Evolutionary conservation across 164 flowering plant species (phyloP).

Genomic region (Dillenia suffruticosa): DNA sequence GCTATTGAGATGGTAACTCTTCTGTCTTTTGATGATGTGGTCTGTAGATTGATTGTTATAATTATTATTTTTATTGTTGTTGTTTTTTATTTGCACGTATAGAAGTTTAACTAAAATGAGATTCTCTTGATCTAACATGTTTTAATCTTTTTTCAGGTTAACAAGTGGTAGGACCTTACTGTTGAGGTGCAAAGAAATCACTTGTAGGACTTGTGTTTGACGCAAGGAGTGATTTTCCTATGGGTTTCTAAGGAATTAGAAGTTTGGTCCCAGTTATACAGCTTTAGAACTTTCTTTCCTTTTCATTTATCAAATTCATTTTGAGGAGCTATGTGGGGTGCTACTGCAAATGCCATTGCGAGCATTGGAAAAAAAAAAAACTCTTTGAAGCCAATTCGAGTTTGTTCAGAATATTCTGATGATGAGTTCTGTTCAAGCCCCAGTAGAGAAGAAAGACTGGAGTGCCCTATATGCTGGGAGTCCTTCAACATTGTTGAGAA

Average conservation of each 20-base stretch:
- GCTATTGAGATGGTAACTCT: too few relatives aligned
- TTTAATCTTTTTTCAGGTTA: too few relatives aligned
- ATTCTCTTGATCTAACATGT: too few relatives aligned
- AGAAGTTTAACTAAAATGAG: too few relatives aligned
- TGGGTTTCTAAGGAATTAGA: not conserved
- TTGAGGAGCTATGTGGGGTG: slow-evolving; percentile 33
- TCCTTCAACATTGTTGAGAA: slow-evolving; percentile 73
- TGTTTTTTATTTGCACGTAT: too few relatives aligned
- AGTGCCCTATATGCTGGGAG: slow-evolving; percentile 79
- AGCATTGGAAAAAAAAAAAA: slow-evolving; percentile 29
- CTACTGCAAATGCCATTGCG: slow-evolving; percentile 33
- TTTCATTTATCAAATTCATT: too few relatives aligned
- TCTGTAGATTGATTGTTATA: too few relatives aligned
- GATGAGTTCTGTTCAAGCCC: slow-evolving; percentile 36
- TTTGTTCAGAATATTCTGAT: slow-evolving; percentile 33
- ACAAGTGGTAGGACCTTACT: too few relatives aligned
- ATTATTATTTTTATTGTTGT: too few relatives aligned
- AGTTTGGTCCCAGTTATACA: not conserved
- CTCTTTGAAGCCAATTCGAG: slow-evolving; percentile 7
- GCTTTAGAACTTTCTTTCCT: too few relatives aligned
- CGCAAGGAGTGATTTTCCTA: not conserved
- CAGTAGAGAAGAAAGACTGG: slow-evolving; percentile 53
- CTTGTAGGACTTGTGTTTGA: not conserved
- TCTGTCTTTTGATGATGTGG: too few relatives aligned
- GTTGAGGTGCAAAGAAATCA: not conserved